Evolutionary conservation across 345 rosid genomes (phyloP).

Genomic region (Heritiera fomes): DNA sequence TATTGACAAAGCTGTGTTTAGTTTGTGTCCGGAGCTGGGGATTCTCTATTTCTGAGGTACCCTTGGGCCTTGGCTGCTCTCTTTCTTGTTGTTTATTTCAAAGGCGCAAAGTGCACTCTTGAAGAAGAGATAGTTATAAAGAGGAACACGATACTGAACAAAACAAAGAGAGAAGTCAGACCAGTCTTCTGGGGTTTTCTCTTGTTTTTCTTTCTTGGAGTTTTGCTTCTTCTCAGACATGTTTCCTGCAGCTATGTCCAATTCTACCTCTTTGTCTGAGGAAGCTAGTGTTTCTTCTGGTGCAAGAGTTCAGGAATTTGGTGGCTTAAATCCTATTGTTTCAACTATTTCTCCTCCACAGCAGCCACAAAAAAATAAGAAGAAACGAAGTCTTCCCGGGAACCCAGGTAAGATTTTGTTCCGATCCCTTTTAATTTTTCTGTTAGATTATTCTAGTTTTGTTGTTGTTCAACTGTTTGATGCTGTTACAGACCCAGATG

Average conservation of each 20-base stretch:
- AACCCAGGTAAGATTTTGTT: conserved; percentile 64
- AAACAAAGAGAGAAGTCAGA: conserved; percentile 21
- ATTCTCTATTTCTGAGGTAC: conserved; percentile 37
- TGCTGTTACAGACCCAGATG: conserved; percentile 70
- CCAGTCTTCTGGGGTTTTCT: conserved; percentile 12
- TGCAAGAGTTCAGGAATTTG: conserved; percentile 52
- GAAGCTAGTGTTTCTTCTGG: conserved; percentile 72
- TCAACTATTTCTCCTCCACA: conserved; percentile 37
- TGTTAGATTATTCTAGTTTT: neutral
- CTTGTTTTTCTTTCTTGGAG: conserved; percentile 46
- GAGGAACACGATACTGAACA: conserved; percentile 23
- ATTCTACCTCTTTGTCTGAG: conserved; percentile 59
- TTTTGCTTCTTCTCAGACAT: conserved; percentile 46
- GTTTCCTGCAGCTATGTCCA: conserved; percentile 67
- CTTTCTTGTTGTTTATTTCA: conserved; percentile 33
- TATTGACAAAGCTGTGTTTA: conserved; percentile 38
- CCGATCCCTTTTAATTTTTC: neutral
- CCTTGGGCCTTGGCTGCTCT: conserved; percentile 7
- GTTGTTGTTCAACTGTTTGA: neutral
- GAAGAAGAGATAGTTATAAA: conserved; percentile 15
- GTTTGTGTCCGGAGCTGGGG: conserved; percentile 44
- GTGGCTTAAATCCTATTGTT: conserved; percentile 40
- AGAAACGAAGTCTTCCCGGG: conserved; percentile 87
- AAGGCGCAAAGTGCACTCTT: conserved; percentile 28
- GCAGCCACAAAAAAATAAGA: conserved; percentile 58